Conservation (phyloP, 2,329 filamentous ascomycete genomes). For the Tolypocladium ovalisporum region DNA sequence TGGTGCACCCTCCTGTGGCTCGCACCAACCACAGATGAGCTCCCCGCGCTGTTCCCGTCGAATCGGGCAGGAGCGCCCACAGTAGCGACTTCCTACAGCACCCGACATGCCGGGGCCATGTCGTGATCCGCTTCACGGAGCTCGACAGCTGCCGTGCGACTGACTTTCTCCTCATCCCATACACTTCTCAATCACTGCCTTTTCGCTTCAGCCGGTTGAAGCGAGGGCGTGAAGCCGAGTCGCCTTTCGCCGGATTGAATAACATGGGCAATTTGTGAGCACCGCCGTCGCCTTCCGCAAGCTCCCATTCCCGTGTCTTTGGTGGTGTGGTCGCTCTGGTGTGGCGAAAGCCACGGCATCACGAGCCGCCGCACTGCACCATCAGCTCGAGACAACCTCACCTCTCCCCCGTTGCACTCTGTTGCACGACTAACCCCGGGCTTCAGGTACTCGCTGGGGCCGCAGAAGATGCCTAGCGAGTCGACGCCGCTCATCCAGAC, state of each 20-base stretch:
- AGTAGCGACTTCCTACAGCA: not conserved
- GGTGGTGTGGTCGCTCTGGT: not conserved
- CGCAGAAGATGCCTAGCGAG: slow-evolving; percentile 33
- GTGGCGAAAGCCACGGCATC: not conserved
- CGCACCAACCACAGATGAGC: not conserved
- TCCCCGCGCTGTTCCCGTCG: not conserved
- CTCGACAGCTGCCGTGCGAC: not conserved
- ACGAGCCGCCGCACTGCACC: not conserved
- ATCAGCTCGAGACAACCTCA: not conserved
- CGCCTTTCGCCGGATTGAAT: not conserved
- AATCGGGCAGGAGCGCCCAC: slow-evolving; percentile 3
- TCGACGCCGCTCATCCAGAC: slow-evolving; percentile 57
- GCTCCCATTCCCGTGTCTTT: not conserved
- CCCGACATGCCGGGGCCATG: not conserved
- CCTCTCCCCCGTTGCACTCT: not conserved
- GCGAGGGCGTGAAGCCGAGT: not conserved
- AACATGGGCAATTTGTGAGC: slow-evolving; percentile 6
- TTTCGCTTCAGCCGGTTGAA: not conserved
- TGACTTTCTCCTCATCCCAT: not conserved
- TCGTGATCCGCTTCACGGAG: not conserved
- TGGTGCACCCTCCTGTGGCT: not conserved
- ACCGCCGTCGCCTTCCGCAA: not conserved
- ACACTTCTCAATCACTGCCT: not conserved
- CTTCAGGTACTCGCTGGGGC: not conserved
- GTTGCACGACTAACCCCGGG: not conserved